These are phyloP conservation scores for Cladosporium halotolerans DNA, from an alignment of 2,329 filamentous ascomycete species.

Conservation along the genomic window DNA sequence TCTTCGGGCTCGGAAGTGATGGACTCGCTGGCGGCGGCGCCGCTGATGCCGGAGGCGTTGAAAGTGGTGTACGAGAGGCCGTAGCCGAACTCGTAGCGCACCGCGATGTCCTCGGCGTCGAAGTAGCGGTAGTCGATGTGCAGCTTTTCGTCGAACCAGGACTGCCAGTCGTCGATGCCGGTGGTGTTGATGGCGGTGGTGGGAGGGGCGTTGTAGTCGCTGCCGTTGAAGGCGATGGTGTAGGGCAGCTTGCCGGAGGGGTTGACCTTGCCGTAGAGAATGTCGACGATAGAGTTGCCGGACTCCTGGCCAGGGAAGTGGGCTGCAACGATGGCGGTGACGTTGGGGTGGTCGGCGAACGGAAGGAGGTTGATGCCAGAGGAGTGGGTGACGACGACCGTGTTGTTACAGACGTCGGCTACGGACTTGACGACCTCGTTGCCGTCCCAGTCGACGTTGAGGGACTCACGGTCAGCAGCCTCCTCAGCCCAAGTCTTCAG, in stretches of 20 bases:
- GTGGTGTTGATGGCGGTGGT: conserved; percentile 8
- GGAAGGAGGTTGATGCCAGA: conserved; percentile 39
- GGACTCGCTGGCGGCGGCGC: conserved; percentile 26
- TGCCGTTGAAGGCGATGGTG: conserved; percentile 19
- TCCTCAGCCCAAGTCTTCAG: conserved; percentile 50
- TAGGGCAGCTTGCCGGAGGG: conserved; percentile 46
- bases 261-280: conserved; percentile 35
- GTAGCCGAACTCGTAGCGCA: conserved; percentile 76
- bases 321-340: conserved; percentile 37
- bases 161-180: conserved; percentile 43
- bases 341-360: conserved; percentile 37
- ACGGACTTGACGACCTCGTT: conserved; percentile 21
- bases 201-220: conserved; percentile 29
- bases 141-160: conserved; percentile 71
- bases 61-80: conserved; percentile 76
- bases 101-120: conserved; percentile 63
- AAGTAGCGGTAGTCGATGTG: conserved; percentile 85
- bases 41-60: conserved; percentile 33
- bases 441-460: conserved; percentile 10
- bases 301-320: conserved; percentile 38
- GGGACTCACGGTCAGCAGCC: conserved; percentile 20
- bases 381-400: conserved; percentile 42
- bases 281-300: conserved; percentile 35
- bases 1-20: conserved; percentile 16
- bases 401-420: conserved; percentile 8